These are phyloP conservation scores for Spinacia oleracea DNA, from an alignment of 179 eudicot genomes.

Conservation along the genomic window DNA sequence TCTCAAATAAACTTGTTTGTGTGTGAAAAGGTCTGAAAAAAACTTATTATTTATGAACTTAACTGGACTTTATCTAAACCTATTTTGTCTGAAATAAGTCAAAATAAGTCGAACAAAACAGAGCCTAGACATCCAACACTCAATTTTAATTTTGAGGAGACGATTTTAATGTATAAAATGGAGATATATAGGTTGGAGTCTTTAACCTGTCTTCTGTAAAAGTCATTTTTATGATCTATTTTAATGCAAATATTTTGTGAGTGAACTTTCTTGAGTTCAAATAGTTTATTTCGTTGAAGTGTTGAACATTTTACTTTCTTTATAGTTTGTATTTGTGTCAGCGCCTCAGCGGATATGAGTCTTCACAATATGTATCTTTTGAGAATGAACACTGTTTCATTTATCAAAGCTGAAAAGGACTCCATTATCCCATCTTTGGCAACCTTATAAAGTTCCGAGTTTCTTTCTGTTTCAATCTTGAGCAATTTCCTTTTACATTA, in stretches of 20 bases:
- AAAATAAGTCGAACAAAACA: too few relatives aligned
- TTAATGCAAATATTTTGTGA: neutral
- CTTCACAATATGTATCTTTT: neutral
- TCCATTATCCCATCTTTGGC: neutral
- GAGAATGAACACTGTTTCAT: neutral
- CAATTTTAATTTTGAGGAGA: neutral
- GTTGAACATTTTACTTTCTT: neutral
- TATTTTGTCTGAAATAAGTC: too few relatives aligned
- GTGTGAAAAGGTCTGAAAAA: too few relatives aligned
- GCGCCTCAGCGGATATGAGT: neutral
- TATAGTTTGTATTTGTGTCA: too few relatives aligned
- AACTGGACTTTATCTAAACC: too few relatives aligned
- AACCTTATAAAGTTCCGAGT: too few relatives aligned
- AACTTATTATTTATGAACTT: too few relatives aligned
- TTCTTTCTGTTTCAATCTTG: neutral
- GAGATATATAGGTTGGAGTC: neutral
- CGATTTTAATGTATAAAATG: neutral
- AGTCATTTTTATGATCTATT: too few relatives aligned
- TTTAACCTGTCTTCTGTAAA: neutral
- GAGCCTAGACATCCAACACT: neutral
- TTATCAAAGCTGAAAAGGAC: neutral
- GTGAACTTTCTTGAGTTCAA: too few relatives aligned
- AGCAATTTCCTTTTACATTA: neutral
- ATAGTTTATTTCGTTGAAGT: too few relatives aligned
- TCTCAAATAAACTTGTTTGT: too few relatives aligned